Base-by-base conservation (phyloP, 805 yeast genomes). In the Cyberlindnera petersonii region DNA sequence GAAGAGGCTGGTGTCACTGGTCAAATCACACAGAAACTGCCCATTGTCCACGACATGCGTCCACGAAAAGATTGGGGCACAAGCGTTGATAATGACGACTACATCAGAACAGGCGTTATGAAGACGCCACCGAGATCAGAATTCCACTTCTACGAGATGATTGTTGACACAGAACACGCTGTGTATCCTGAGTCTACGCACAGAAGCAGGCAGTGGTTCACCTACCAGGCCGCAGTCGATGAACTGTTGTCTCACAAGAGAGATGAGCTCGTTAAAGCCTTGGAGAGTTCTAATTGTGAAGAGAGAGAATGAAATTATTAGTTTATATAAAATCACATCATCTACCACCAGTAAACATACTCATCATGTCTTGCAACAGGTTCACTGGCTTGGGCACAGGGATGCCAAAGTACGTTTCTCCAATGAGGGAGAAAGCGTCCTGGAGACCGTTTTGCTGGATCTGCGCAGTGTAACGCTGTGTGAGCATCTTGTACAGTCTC, bases 1-100 rank as follows among this genome's bases (percentile, higher is more conserved):
- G 98, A 93, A 60, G 98, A 93, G 63, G 93, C 95, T 0, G 98
- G 98, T 0, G 85, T 85, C 18, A 74, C 72, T 24, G 96, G 97
- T 7, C 64, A 58, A 14, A 69, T 88, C 4, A 52, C 67, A 4
- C 50, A 56, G 28, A 68, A 69, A 42, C 63, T 91, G 29, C 94
- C 91, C 0, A 66, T 74, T 1, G 80, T 85, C 19, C 74, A 72
- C 33, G 96, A 89, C 47, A 55, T 59, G 59, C 58, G 79, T 41
- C 73, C 75, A 4, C 70, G 72, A 13, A 67, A 71, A 50, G 58
- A 63, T 17, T 71, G 72, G 72, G 62, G 61, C 28, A 53, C 44
- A 4, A 47, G 49, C 9, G 36, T 51, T 31, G 44, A 41, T 35
- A 38, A 34, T 18, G 58, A 53, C 13, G 50, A 50, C 17, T 46